Evolutionary conservation across 2,329 filamentous ascomycete species (phyloP).

Genomic region (Venturia nashicola): DNA sequence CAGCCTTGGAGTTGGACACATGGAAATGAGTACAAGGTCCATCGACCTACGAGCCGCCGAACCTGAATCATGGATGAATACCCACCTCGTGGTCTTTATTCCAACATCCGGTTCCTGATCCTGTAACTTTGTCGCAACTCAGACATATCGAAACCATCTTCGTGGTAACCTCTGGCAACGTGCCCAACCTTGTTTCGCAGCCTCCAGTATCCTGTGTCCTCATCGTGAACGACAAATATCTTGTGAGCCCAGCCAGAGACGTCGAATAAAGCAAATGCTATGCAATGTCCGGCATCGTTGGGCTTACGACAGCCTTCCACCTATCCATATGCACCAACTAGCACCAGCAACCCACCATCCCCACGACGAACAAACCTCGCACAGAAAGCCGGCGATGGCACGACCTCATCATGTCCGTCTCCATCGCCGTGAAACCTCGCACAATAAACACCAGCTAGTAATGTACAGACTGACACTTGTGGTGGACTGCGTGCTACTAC

Average conservation of each 20-base stretch:
- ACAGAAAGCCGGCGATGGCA: background rate
- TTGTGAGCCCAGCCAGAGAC: too few species aligned
- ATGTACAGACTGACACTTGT: too few species aligned
- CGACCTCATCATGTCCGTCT: background rate
- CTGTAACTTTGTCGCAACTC: background rate
- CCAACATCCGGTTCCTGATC: background rate
- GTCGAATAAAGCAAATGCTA: too few species aligned
- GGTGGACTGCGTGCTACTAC: too few species aligned
- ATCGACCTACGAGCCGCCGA: background rate
- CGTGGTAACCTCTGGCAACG: background rate
- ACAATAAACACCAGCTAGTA: too few species aligned
- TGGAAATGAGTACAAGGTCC: background rate
- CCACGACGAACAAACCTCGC: background rate
- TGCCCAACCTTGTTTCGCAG: background rate
- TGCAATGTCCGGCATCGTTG: too few species aligned
- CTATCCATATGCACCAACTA: background rate
- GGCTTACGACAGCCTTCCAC: background rate
- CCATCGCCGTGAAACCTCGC: background rate
- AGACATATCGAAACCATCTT: too few species aligned
- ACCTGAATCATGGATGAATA: background rate
- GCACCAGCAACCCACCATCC: background rate
- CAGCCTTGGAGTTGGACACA: background rate
- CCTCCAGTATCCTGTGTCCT: background rate
- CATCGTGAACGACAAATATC: background rate
- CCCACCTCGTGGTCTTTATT: background rate